Percentiles rank a stretch among this genome's conserved stretches.
These are phyloP conservation scores for Cordyceps tenuipes DNA, from an alignment of 2,329 filamentous ascomycete genomes.

Conservation along the genomic window DNA sequence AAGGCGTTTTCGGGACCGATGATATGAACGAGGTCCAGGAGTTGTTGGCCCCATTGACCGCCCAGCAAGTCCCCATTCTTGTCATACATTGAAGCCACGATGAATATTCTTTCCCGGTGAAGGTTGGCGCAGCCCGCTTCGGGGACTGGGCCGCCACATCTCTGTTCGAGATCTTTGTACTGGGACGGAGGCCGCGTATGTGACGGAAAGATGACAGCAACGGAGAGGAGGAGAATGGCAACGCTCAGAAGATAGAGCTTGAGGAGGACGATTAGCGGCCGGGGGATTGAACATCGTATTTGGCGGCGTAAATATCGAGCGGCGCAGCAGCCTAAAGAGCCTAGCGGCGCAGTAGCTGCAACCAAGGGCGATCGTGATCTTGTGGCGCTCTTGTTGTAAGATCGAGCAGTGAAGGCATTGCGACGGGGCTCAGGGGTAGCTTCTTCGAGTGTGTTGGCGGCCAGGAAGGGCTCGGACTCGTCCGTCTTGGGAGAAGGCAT, in stretches of 20 bases:
- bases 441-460: background rate
- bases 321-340: background rate
- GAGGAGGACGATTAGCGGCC: conserved; percentile 11
- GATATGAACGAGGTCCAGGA: conserved; percentile 55
- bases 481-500: background rate
- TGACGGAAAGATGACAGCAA: conserved; percentile 33
- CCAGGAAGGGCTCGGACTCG: background rate
- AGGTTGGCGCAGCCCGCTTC: conserved; percentile 30
- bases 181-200: conserved; percentile 33
- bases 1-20: conserved; percentile 61
- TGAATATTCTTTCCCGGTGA: conserved; percentile 59
- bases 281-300: background rate
- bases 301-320: conserved; percentile 3
- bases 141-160: conserved; percentile 22
- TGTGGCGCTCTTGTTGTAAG: conserved; percentile 2
- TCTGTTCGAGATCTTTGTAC: conserved; percentile 24
- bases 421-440: background rate
- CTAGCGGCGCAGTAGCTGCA: background rate
- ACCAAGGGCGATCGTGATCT: conserved; percentile 5
- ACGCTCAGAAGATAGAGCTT: conserved; percentile 21
- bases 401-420: background rate
- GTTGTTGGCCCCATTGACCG: conserved; percentile 54
- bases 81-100: conserved; percentile 64
- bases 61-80: conserved; percentile 48
- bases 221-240: conserved; percentile 23